A percentile compares a stretch with the other conserved stretches of the same genome.
These are phyloP conservation scores for Diplodia corticola DNA, from an alignment of 2,329 filamentous ascomycete genomes.

Conservation along the genomic window DNA sequence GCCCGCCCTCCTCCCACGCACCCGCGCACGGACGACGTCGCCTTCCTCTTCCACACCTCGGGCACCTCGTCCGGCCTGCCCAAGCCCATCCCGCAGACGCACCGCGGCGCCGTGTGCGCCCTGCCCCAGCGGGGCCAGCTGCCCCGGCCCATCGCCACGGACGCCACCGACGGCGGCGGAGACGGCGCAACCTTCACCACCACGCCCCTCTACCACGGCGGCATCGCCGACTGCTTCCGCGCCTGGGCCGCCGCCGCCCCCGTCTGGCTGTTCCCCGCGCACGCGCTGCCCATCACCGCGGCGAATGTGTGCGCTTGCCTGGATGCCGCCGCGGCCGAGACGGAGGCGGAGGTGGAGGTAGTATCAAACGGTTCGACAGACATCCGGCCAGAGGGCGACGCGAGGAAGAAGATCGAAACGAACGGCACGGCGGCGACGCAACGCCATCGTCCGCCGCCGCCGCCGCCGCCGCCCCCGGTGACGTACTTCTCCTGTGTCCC, in stretches of 20 bases:
- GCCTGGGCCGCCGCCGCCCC: slow-evolving; percentile 61
- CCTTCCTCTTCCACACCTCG: slow-evolving; percentile 64
- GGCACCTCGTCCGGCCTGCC: slow-evolving; percentile 65
- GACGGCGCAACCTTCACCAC: slow-evolving; percentile 60
- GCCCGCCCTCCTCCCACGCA: background rate
- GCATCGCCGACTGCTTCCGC: slow-evolving; percentile 62
- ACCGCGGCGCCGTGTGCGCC: slow-evolving; percentile 57
- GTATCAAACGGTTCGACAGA: no score
- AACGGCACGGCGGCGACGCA: no score
- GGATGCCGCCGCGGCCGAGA: slow-evolving; percentile 33
- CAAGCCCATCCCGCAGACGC: slow-evolving; percentile 62
- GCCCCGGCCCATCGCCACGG: no score
- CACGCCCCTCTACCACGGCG: slow-evolving; percentile 66
- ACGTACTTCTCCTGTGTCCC: slow-evolving; percentile 65
- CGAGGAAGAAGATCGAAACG: no score
- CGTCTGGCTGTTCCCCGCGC: slow-evolving; percentile 64
- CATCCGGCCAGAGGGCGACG: no score
- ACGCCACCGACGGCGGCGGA: slow-evolving; percentile 27
- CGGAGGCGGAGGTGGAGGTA: background rate
- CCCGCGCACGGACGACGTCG: slow-evolving; percentile 44
- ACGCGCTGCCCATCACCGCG: slow-evolving; percentile 57
- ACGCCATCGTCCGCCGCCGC: no score
- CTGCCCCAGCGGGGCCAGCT: slow-evolving; percentile 48
- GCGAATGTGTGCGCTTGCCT: slow-evolving; percentile 55
- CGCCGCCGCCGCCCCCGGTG: slow-evolving; percentile 42